Evolutionary conservation across 2,329 filamentous ascomycete species (phyloP).

Genomic region (Acarospora socialis): DNA sequence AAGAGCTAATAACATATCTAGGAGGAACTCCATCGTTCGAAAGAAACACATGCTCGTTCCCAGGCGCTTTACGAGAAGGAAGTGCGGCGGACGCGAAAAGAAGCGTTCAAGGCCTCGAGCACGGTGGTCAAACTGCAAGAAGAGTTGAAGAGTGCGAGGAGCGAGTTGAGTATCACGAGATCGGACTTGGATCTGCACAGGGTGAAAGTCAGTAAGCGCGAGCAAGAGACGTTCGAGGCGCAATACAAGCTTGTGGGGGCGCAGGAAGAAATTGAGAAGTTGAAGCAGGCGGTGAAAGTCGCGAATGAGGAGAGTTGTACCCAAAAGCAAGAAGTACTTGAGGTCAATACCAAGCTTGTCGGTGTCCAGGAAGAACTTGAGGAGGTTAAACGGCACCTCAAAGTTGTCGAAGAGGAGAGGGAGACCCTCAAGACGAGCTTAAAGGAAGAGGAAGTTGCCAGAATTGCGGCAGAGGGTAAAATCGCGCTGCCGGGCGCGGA

Average conservation of each 20-base stretch:
- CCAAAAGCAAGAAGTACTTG: no score
- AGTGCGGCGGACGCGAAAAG: constrained; percentile 39
- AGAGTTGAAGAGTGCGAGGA: constrained; percentile 19
- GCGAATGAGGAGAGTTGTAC: constrained; percentile 34
- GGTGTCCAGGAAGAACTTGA: no score
- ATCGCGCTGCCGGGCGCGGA: constrained; percentile 19
- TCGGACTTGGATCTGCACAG: constrained; percentile 28
- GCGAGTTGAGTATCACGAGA: constrained; percentile 23
- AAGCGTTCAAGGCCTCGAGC: constrained; percentile 43
- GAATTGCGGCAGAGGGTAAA: constrained; percentile 17
- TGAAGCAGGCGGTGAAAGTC: constrained; percentile 32
- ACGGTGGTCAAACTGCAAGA: constrained; percentile 41
- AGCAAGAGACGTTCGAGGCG: constrained; percentile 28
- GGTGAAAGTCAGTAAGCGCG: constrained; percentile 21
- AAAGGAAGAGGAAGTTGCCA: constrained; percentile 20
- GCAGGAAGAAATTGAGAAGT: constrained; percentile 30
- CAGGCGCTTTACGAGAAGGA: constrained; percentile 42
- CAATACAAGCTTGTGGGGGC: constrained; percentile 26
- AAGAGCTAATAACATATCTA: constrained; percentile 31
- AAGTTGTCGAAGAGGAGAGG: constrained; percentile 34
- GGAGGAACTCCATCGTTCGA: constrained; percentile 38
- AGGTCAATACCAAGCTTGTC: no score
- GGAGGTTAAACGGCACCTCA: constrained; percentile 29
- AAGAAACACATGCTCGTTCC: constrained; percentile 35
- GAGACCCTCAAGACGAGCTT: constrained; percentile 29